Conservation (phyloP, 352 stramenopile genomes). For the Blastocystis sp. region DNA sequence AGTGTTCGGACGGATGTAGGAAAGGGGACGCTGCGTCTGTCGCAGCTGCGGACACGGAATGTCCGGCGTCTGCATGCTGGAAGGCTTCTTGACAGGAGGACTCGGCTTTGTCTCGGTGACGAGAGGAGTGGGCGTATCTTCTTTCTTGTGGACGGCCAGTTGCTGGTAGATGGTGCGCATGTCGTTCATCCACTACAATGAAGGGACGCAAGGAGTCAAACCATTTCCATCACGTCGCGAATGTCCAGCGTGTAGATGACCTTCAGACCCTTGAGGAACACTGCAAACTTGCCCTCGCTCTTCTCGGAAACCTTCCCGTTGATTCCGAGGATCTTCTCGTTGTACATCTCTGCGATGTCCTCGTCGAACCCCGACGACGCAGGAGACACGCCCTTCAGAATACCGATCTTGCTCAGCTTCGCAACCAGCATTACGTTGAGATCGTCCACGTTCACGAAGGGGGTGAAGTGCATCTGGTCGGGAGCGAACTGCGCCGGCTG, state of each 20-base stretch:
- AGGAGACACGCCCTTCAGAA: slow-evolving; percentile 31
- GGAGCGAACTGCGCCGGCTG: background rate
- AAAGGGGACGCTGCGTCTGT: background rate
- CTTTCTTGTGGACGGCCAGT: background rate
- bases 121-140: background rate
- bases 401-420: background rate
- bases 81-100: background rate
- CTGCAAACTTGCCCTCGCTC: slow-evolving; percentile 32
- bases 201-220: background rate
- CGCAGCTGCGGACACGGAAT: no score
- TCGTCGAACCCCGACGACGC: slow-evolving; percentile 36
- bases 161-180: background rate
- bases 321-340: slow-evolving; percentile 10
- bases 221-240: slow-evolving; percentile 18
- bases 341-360: slow-evolving; percentile 49
- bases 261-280: slow-evolving; percentile 43
- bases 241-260: slow-evolving; percentile 40
- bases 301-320: slow-evolving; percentile 30
- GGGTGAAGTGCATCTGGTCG: background rate
- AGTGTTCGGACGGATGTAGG: background rate
- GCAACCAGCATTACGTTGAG: background rate
- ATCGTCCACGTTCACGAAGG: background rate
- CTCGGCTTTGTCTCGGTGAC: background rate
- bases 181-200: background rate
- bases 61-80: background rate